These are phyloP conservation scores for Yamadazyma kanchanaburiensis DNA, from an alignment of 1,139 yeast species.

Conservation along the genomic window DNA sequence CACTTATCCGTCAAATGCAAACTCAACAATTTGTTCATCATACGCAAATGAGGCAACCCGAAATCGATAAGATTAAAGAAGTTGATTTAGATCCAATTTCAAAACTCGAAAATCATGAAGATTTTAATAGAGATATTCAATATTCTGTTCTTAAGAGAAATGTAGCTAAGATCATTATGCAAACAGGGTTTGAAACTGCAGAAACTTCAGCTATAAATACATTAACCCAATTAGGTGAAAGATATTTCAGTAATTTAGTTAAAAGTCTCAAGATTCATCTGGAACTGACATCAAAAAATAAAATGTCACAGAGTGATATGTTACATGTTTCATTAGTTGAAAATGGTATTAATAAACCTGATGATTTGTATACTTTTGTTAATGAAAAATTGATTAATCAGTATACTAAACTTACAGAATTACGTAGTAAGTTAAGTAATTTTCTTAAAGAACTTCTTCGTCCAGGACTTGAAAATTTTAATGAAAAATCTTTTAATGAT, in stretches of 20 bases:
- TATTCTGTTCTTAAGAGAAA: slow-evolving; percentile 65
- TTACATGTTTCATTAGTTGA: slow-evolving; percentile 67
- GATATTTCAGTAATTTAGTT: slow-evolving; percentile 71
- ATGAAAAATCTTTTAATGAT: slow-evolving; percentile 79
- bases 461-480: slow-evolving; percentile 74
- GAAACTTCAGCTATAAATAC: slow-evolving; percentile 77
- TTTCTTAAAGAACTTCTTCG: slow-evolving; percentile 79
- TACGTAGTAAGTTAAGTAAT: slow-evolving; percentile 63
- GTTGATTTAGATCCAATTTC: slow-evolving; percentile 78
- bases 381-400: slow-evolving; percentile 73
- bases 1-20: slow-evolving; percentile 87
- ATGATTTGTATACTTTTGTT: slow-evolving; percentile 68
- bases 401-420: slow-evolving; percentile 63
- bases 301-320: slow-evolving; percentile 42
- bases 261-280: slow-evolving; percentile 66
- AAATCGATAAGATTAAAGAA: slow-evolving; percentile 58
- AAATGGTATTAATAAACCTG: slow-evolving; percentile 83
- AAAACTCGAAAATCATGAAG: slow-evolving; percentile 65
- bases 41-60: slow-evolving; percentile 70
- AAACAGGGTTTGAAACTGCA: slow-evolving; percentile 86
- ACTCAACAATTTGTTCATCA: slow-evolving; percentile 76
- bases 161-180: slow-evolving; percentile 82
- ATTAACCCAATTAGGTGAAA: slow-evolving; percentile 80
- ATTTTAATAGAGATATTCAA: slow-evolving; percentile 54
- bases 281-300: slow-evolving; percentile 59